Evolutionary conservation across 768 basidiomycete genomes (phyloP), one percentile per base, ranked within the genome.

Genomic region (Lentinula raphanica): DNA sequence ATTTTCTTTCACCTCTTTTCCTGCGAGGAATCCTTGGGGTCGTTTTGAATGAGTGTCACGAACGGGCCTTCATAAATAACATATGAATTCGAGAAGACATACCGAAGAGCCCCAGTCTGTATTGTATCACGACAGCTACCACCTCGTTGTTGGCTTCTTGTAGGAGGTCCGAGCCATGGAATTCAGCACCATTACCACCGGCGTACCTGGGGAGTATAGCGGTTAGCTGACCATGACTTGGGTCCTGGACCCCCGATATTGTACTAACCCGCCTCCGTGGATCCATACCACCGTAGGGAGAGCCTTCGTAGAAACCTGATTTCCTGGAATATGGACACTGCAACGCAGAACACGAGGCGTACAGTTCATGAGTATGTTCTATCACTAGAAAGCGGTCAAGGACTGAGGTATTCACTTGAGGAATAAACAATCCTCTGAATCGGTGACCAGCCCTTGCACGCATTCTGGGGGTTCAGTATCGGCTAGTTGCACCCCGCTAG

Each of bases 231-330:
- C 49, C 17, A 36, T 31, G 45, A 17, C 7, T 13, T 11, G 15
- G 23, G n/a, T 5, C 17, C 5, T 23, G 40, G 35, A 3, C 35
- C 38, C 29, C n/a, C 23, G 31, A 23, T 36, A 25, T 25, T 54
- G 6, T 19, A 54, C 38, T 17, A 35, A 60, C 17, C 60, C 69
- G 49, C 53, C 76, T 66, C 76, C 76, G 60, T 79, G 75, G 21
- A 79, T 78, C 74, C 74, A 79, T 28, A 79, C 69, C 3, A 79
- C 66, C 1, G 74, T 73, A 5, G 78, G 78, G 0, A 76, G 63
- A 19, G 49, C 19, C 21, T 25, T 40, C 3, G 50, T 29, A 3
- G 59, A 19, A 19, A 56, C 54, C 19, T 50, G 25, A 6, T 31
- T 42, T 15, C 54, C 44, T 2, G 59, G 60, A 13, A 58, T 49